Percentiles rank a stretch among this genome's conserved stretches.
These are phyloP conservation scores for Debaryomyces subglobosus DNA, from an alignment of 1,139 yeast species.

Conservation along the genomic window DNA sequence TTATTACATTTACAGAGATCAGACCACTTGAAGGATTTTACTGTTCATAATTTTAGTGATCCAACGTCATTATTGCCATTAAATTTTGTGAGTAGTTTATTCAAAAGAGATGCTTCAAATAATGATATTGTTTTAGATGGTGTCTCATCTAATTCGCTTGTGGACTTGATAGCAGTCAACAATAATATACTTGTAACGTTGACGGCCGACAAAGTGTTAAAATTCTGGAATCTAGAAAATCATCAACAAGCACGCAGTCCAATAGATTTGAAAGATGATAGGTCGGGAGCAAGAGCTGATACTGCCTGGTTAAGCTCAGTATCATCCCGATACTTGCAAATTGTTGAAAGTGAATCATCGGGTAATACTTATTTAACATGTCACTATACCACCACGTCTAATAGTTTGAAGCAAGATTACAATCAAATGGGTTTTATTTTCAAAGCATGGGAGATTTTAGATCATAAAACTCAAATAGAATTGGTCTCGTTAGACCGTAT, in stretches of 20 bases:
- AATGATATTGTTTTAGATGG: constrained; percentile 29
- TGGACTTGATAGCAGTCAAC: constrained; percentile 28
- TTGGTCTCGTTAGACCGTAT: constrained; percentile 30
- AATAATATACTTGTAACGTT: constrained; percentile 26
- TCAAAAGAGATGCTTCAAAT: constrained; percentile 16
- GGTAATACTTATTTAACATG: constrained; percentile 20
- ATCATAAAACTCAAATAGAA: constrained; percentile 19
- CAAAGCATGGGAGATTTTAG: constrained; percentile 27
- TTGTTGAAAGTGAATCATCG: constrained; percentile 13
- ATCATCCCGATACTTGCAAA: constrained; percentile 36
- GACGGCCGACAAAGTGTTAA: constrained; percentile 52
- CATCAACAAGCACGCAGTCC: constrained; percentile 27
- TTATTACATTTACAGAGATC: constrained; percentile 53
- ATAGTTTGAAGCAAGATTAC: constrained; percentile 8
- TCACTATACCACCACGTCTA: constrained; percentile 16
- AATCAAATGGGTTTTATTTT: constrained; percentile 27
- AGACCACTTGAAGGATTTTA: constrained; percentile 40
- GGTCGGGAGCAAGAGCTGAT: constrained; percentile 14
- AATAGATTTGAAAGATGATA: constrained; percentile 19
- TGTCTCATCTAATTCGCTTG: constrained; percentile 34
- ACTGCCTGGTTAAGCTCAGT: constrained; percentile 34
- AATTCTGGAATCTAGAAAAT: constrained; percentile 56
- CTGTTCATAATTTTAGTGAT: constrained; percentile 58
- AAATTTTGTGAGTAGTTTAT: constrained; percentile 36
- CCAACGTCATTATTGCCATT: constrained; percentile 47